Evolutionary conservation across 2,329 filamentous ascomycete species (phyloP).

Genomic region (Colletotrichum sp.): DNA sequence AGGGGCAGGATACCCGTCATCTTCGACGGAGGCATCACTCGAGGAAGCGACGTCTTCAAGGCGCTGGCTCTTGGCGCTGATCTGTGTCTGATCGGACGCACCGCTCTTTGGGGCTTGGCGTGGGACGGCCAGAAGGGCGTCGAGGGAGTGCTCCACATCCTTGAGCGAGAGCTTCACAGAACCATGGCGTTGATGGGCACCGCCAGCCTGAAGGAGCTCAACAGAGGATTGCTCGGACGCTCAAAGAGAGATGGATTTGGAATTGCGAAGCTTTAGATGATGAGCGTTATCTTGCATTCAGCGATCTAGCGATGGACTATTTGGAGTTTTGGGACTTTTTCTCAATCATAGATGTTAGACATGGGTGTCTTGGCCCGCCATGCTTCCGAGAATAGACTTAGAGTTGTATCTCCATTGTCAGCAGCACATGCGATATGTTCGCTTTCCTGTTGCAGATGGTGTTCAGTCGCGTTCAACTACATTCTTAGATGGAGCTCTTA

Average conservation of each 20-base stretch:
- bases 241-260: slow-evolving; percentile 7
- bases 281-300: not conserved
- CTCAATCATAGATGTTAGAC: not conserved
- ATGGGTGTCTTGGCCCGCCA: not conserved
- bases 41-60: slow-evolving; percentile 16
- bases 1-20: slow-evolving; percentile 26
- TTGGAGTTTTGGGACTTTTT: not conserved
- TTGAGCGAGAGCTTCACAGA: slow-evolving; percentile 8
- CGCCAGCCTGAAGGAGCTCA: slow-evolving; percentile 6
- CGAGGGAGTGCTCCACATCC: slow-evolving; percentile 16
- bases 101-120: slow-evolving; percentile 14
- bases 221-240: slow-evolving; percentile 4
- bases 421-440: fast-evolving
- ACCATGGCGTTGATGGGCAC: slow-evolving; percentile 17
- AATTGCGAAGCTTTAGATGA: slow-evolving; percentile 2
- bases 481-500: not conserved
- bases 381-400: not conserved
- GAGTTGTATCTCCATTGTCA: not conserved
- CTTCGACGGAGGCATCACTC: slow-evolving; percentile 16
- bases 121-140: slow-evolving; percentile 21
- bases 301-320: not conserved
- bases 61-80: slow-evolving; percentile 15
- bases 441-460: not conserved
- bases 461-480: not conserved
- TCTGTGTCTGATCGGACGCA: slow-evolving; percentile 11